Evolutionary conservation across 2,329 filamentous ascomycete species (phyloP).

Genomic region (Aspergillus melleus): DNA sequence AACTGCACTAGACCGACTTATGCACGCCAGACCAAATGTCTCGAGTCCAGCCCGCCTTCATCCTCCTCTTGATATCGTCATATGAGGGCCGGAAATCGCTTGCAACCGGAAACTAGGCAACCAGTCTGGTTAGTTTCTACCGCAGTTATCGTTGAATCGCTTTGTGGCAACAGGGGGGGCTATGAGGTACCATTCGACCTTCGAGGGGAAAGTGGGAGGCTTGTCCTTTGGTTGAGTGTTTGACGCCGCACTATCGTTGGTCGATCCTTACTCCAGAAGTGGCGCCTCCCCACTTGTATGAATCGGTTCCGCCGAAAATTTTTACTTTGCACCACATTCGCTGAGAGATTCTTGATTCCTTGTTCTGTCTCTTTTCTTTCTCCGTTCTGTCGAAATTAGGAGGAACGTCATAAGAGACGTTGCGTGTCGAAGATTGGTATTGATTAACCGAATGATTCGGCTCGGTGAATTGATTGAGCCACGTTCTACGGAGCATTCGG

Average conservation of each 20-base stretch:
- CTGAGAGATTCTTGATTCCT: not conserved
- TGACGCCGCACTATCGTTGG: slow-evolving; percentile 8
- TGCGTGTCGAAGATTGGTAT: not conserved
- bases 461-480: not conserved
- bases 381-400: not conserved
- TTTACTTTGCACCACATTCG: slow-evolving; percentile 7
- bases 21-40: slow-evolving; percentile 3
- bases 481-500: not conserved
- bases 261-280: slow-evolving; percentile 10
- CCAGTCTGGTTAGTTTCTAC: not conserved
- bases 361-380: not conserved
- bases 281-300: slow-evolving; percentile 10
- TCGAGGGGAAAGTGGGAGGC: not conserved
- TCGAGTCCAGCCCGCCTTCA: slow-evolving; percentile 2
- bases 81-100: slow-evolving; percentile 5
- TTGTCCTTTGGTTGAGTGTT: slow-evolving; percentile 2
- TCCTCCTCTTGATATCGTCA: slow-evolving; percentile 3
- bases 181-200: slow-evolving; percentile 3
- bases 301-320: slow-evolving; percentile 12
- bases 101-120: not conserved
- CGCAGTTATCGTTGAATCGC: not conserved
- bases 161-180: slow-evolving; percentile 2
- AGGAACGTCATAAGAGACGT: not conserved
- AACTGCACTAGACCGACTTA: not conserved
- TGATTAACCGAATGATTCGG: not conserved